Percentiles rank a stretch among this genome's conserved stretches.
Evolutionary conservation across 2,329 filamentous ascomycete genomes (phyloP).

Genomic region (Leptographium radiaticola): DNA sequence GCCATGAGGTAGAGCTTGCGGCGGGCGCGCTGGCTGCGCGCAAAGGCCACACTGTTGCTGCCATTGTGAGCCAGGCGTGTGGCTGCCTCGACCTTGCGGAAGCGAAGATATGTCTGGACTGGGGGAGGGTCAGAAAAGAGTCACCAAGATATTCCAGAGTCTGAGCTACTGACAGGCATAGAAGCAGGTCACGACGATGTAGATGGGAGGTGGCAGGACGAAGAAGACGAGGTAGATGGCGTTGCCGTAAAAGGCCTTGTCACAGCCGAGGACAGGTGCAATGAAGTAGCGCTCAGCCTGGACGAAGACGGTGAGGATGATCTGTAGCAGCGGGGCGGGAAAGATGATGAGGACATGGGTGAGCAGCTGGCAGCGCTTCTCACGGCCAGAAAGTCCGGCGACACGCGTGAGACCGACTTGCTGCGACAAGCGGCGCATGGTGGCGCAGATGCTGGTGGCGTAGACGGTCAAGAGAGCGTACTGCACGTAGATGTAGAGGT

Average conservation of each 20-base stretch:
- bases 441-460: constrained; percentile 37
- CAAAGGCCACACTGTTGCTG: constrained; percentile 24
- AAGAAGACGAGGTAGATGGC: constrained; percentile 38
- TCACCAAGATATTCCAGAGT: no score
- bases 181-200: constrained; percentile 28
- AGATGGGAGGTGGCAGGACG: constrained; percentile 29
- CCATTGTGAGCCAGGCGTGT: constrained; percentile 25
- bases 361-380: constrained; percentile 28
- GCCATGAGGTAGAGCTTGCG: constrained; percentile 44
- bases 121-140: constrained; percentile 1
- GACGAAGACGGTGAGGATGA: constrained; percentile 33
- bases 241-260: constrained; percentile 26
- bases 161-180: constrained; percentile 22
- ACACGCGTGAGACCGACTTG: constrained; percentile 34
- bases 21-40: constrained; percentile 33
- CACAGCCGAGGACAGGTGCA: constrained; percentile 36
- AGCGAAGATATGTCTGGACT: constrained; percentile 36
- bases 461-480: constrained; percentile 29
- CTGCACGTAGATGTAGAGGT: constrained; percentile 28
- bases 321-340: constrained; percentile 35
- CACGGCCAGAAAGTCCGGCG: constrained; percentile 23
- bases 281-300: constrained; percentile 35
- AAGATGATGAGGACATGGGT: constrained; percentile 42
- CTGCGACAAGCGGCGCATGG: constrained; percentile 39
- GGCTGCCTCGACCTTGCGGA: constrained; percentile 28